Evolutionary conservation across 108 stramenopile species (phyloP).

Genomic region (Cylindrotheca fusiformis): DNA sequence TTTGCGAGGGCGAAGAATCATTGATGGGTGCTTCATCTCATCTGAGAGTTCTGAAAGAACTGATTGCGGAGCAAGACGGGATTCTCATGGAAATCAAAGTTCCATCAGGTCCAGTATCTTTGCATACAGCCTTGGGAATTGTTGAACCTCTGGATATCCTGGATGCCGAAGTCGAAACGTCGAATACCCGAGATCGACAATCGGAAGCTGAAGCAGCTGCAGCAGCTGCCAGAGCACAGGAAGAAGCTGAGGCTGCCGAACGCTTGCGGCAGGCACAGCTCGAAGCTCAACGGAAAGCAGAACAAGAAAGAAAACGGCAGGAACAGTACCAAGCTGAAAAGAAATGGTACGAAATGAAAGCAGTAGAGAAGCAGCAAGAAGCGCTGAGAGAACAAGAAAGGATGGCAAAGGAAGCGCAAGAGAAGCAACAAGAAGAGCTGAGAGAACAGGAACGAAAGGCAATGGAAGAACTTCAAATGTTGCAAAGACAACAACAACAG

Average conservation of each 20-base stretch:
- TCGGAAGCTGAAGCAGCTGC: not conserved
- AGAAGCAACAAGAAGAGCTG: not conserved
- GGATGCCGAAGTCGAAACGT: not conserved
- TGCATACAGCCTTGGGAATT: not conserved
- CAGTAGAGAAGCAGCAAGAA: not conserved
- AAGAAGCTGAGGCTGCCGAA: no score
- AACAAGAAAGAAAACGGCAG: not conserved
- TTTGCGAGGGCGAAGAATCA: not conserved
- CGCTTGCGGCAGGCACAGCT: not conserved
- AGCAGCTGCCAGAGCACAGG: no score
- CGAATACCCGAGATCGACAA: not conserved
- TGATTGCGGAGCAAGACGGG: not conserved
- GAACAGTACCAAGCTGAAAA: not conserved
- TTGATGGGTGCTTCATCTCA: not conserved
- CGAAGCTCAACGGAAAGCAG: not conserved
- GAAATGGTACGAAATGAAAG: not conserved
- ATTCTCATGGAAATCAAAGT: not conserved
- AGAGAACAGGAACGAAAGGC: not conserved
- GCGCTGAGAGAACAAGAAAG: not conserved
- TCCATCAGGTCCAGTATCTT: not conserved
- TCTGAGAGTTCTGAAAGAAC: not conserved
- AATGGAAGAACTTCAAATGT: not conserved
- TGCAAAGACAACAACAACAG: not conserved
- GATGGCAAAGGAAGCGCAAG: not conserved
- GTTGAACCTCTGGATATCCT: not conserved